These are phyloP conservation scores for Chloranthus sessilifolius DNA, from an alignment of 164 flowering plant species.

Conservation along the genomic window DNA sequence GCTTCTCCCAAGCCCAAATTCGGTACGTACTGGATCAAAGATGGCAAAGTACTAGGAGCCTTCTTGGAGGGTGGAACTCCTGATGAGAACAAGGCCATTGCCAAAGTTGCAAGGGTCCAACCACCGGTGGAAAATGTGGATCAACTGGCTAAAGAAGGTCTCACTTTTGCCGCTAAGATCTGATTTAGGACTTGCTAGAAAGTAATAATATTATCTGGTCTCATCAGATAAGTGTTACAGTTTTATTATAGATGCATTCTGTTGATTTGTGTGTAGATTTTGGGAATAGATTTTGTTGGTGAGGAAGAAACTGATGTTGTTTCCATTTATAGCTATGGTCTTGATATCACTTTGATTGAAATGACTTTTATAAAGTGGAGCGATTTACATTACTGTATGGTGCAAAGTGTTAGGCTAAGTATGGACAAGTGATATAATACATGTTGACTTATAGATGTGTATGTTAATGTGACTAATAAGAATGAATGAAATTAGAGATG, in stretches of 20 bases:
- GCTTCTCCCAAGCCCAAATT: constrained; percentile 61
- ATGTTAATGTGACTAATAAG: no score
- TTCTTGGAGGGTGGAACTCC: constrained; percentile 93
- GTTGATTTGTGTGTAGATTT: not conserved
- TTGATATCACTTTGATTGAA: not conserved
- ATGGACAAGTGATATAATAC: no score
- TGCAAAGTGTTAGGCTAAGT: no score
- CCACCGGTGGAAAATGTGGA: constrained; percentile 60
- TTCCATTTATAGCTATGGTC: no score
- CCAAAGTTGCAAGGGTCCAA: constrained; percentile 78
- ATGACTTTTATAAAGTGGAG: no score
- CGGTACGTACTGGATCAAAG: constrained; percentile 93
- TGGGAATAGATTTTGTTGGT: not conserved
- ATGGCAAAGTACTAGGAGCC: constrained; percentile 82
- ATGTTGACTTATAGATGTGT: no score
- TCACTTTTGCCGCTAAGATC: constrained; percentile 68
- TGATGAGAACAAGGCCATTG: constrained; percentile 92
- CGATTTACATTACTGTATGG: no score
- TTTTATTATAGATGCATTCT: not conserved
- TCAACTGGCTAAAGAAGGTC: constrained; percentile 56
- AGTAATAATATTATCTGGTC: not conserved
- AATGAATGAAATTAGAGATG: no score
- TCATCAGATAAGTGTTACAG: not conserved
- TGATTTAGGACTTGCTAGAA: constrained; percentile 18
- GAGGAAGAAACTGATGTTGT: not conserved